Evolutionary conservation across 371 early-diverging fungal genomes (phyloP).

Genomic region (Mortierella sp.): DNA sequence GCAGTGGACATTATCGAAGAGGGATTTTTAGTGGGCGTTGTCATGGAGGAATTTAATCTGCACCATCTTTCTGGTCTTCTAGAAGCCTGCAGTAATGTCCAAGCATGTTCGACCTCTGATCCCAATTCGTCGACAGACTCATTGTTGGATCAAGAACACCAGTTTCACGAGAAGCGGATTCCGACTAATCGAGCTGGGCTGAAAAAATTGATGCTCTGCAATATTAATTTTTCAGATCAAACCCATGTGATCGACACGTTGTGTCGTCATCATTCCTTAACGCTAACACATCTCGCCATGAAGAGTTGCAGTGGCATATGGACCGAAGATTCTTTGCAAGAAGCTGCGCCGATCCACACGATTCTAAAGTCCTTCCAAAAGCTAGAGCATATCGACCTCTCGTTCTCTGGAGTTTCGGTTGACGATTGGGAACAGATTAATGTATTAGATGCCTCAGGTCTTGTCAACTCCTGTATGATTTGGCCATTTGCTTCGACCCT

Average conservation of each 20-base stretch:
- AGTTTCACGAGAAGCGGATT: not conserved
- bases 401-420: too few species aligned
- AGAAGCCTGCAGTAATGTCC: not conserved
- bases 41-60: too few species aligned
- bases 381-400: too few species aligned
- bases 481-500: not conserved
- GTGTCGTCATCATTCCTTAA: not conserved
- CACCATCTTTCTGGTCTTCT: not conserved
- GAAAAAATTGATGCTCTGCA: not conserved
- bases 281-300: not conserved
- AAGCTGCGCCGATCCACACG: too few species aligned
- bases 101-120: not conserved
- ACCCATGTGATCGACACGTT: not conserved
- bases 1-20: not conserved
- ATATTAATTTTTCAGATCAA: not conserved
- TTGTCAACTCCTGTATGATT: not conserved
- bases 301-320: not conserved
- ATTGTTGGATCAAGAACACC: not conserved
- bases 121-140: too few species aligned
- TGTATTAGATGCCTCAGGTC: not conserved
- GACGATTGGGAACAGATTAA: too few species aligned
- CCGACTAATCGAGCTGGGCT: not conserved
- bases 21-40: not conserved
- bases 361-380: too few species aligned
- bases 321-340: too few species aligned